A percentile compares a stretch with the other conserved stretches of the same genome.
phyloP scores from a whole-genome alignment of 2,329 filamentous ascomycete species.

The Neonectria faginata region DNA sequence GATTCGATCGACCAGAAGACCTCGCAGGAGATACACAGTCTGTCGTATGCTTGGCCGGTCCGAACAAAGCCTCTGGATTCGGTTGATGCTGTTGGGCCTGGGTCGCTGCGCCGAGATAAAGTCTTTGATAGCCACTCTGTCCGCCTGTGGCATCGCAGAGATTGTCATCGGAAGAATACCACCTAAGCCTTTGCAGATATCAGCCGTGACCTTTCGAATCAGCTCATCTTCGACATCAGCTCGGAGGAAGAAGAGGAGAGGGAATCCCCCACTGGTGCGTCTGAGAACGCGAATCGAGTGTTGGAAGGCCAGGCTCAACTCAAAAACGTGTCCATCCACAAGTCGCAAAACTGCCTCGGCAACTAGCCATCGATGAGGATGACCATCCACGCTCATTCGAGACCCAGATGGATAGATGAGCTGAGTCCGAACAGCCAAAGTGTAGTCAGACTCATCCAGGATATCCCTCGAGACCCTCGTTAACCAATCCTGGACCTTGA shows the following conservation, averaged over 20 bases:
- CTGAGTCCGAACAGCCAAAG: constrained; percentile 65
- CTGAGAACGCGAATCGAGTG: constrained; percentile 53
- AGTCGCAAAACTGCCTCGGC: constrained; percentile 56
- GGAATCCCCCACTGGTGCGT: constrained; percentile 46
- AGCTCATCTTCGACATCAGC: constrained; percentile 60
- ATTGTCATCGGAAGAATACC: constrained; percentile 39
- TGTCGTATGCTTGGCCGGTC: constrained; percentile 40
- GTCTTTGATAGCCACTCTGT: constrained; percentile 44
- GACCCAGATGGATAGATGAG: constrained; percentile 68
- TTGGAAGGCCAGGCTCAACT: constrained; percentile 51
- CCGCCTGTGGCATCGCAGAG: constrained; percentile 31
- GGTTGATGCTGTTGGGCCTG: constrained; percentile 18
- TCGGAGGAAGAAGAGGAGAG: constrained; percentile 67
- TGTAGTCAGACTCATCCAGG: constrained; percentile 73
- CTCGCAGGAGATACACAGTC: constrained; percentile 68
- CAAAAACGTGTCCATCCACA: constrained; percentile 53
- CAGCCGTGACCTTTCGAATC: constrained; percentile 36
- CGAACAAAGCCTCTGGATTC: constrained; percentile 34
- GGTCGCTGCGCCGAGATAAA: constrained; percentile 37
- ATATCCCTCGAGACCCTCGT: constrained; percentile 66
- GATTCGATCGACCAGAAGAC: constrained; percentile 70
- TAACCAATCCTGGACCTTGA: constrained; percentile 65
- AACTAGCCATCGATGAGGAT: constrained; percentile 65
- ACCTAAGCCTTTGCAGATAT: constrained; percentile 38
- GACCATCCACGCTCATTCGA: constrained; percentile 63